Evolutionary conservation across 208 protist genomes (phyloP).

Genomic region (Trypanosoma conorhini): DNA sequence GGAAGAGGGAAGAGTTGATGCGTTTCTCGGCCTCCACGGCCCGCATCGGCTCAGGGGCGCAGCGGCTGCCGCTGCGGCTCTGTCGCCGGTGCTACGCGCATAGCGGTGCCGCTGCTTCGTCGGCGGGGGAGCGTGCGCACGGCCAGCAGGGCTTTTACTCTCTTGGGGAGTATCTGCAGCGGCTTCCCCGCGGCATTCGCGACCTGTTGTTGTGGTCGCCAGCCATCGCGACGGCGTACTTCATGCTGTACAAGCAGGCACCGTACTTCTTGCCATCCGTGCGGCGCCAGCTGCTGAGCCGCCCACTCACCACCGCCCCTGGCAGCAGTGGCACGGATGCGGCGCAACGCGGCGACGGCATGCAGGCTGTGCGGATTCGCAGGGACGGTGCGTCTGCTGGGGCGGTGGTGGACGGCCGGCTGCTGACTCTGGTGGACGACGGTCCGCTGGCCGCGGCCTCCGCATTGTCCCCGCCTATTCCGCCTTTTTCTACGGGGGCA

Average conservation of each 20-base stretch:
- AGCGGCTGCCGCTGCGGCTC: neutral
- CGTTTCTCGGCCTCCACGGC: neutral
- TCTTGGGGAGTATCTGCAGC: constrained; percentile 50
- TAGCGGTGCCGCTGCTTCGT: neutral
- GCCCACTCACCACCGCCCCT: neutral
- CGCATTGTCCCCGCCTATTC: constrained; percentile 30
- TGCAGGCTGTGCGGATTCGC: neutral
- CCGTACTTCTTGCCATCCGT: constrained; percentile 51
- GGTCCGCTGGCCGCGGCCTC: neutral
- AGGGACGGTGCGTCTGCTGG: constrained; percentile 12
- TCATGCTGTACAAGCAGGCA: constrained; percentile 46
- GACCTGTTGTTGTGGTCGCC: constrained; percentile 61
- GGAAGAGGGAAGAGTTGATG: neutral
- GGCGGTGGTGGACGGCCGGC: constrained; percentile 10
- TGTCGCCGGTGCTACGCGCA: neutral
- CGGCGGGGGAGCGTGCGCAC: neutral
- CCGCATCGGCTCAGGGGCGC: neutral
- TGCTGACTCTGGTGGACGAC: constrained; percentile 4
- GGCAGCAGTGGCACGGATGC: neutral
- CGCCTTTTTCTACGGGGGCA: constrained; percentile 31
- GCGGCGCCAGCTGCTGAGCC: constrained; percentile 31
- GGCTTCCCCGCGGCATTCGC: constrained; percentile 43
- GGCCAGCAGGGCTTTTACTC: constrained; percentile 22
- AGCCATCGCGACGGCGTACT: constrained; percentile 42
- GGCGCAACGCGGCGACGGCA: neutral